A percentile compares a stretch with the other conserved stretches of the same genome.
Evolutionary conservation across 768 basidiomycete species (phyloP).

Genomic region (Hericium rajendrae): DNA sequence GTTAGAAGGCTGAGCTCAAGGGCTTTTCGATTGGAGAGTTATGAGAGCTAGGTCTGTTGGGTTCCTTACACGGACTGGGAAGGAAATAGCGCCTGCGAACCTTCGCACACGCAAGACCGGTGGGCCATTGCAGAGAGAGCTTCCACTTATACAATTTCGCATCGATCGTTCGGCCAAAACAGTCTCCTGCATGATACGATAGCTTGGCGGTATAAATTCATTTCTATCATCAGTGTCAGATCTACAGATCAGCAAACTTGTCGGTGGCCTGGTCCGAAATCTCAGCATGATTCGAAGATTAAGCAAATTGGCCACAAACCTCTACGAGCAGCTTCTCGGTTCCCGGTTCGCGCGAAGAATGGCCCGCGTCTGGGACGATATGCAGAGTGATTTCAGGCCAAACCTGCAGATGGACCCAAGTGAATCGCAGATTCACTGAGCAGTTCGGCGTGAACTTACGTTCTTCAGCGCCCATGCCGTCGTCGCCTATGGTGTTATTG

Average conservation of each 20-base stretch:
- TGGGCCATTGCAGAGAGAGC: too few species aligned
- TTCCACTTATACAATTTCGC: too few species aligned
- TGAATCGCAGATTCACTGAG: not conserved
- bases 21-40: too few species aligned
- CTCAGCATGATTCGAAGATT: not conserved
- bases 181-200: too few species aligned
- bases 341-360: conserved; percentile 68
- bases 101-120: too few species aligned
- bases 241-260: not conserved
- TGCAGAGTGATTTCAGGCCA: conserved; percentile 70
- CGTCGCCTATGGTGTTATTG: conserved; percentile 42
- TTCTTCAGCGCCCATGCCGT: conserved; percentile 78
- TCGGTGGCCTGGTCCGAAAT: conserved; percentile 1
- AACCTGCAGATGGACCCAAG: conserved; percentile 24
- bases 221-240: not conserved
- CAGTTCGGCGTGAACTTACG: conserved; percentile 17
- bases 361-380: conserved; percentile 79
- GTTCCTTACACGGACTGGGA: too few species aligned
- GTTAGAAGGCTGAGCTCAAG: too few species aligned
- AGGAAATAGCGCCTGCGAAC: too few species aligned
- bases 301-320: conserved; percentile 26
- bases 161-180: too few species aligned
- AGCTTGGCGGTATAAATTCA: too few species aligned
- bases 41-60: too few species aligned
- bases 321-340: conserved; percentile 63